phyloP scores from a whole-genome alignment of 768 basidiomycete genomes.

The Rhodotorula kratochvilovae region DNA sequence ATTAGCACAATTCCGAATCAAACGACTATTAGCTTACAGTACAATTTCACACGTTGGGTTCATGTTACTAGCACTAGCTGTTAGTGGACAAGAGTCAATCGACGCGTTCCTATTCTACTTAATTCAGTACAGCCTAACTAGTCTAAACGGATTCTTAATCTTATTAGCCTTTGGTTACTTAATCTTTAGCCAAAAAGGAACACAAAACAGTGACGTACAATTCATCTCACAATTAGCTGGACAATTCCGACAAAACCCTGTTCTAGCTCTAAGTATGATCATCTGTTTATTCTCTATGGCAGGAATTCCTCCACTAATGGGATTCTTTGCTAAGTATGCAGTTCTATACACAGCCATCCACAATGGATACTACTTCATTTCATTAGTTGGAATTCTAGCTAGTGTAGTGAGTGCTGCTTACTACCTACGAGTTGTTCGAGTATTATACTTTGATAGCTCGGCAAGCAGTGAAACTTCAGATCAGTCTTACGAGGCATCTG shows the following conservation, averaged over 20 bases:
- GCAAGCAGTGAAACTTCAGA: not conserved
- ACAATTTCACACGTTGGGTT: constrained; percentile 23
- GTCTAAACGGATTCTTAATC: constrained; percentile 20
- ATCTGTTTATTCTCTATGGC: constrained; percentile 40
- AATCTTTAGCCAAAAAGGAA: not conserved
- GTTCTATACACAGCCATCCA: constrained; percentile 36
- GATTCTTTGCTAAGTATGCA: constrained; percentile 41
- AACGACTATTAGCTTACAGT: constrained; percentile 24
- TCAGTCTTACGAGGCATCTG: not conserved
- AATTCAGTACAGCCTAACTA: constrained; percentile 19
- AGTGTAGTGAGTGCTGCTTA: constrained; percentile 43
- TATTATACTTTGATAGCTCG: constrained; percentile 31
- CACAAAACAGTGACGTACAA: constrained; percentile 10
- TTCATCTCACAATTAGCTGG: constrained; percentile 15
- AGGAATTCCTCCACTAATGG: constrained; percentile 38
- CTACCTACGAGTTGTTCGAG: constrained; percentile 39
- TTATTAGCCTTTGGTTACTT: constrained; percentile 22
- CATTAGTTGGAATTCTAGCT: constrained; percentile 37
- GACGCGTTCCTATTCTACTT: constrained; percentile 24
- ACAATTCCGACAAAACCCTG: constrained; percentile 19
- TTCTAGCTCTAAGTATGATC: constrained; percentile 14
- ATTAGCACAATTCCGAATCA: constrained; percentile 28
- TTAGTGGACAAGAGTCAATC: constrained; percentile 17
- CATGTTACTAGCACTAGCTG: constrained; percentile 21
- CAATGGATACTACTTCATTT: constrained; percentile 40